Conservation (phyloP, 768 basidiomycete genomes). For the Leccinum aurantiacum region DNA sequence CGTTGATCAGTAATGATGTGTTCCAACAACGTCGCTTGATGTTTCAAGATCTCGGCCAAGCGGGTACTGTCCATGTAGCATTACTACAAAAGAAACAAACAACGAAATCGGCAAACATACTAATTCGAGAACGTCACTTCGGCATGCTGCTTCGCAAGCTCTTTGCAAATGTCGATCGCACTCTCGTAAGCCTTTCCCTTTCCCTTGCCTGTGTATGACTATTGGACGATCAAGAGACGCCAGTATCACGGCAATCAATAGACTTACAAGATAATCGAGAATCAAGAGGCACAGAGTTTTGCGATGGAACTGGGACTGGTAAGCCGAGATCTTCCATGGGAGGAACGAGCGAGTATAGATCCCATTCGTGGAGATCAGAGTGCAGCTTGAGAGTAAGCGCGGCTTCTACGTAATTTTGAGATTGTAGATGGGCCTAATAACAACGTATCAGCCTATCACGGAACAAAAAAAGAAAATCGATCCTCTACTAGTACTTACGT, state of each 20-base stretch:
- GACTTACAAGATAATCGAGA: slow-evolving; percentile 82
- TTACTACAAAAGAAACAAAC: not conserved
- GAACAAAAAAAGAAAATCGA: not conserved
- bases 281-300: slow-evolving; percentile 89
- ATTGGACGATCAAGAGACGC: slow-evolving; percentile 6
- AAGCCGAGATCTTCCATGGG: slow-evolving; percentile 89
- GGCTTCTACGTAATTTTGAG: slow-evolving; percentile 90
- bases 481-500: slow-evolving; percentile 47
- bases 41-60: too few relatives aligned
- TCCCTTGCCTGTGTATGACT: slow-evolving; percentile 42
- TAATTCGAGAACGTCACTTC: slow-evolving; percentile 84
- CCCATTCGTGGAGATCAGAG: slow-evolving; percentile 92
- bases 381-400: slow-evolving; percentile 92
- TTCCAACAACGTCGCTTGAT: slow-evolving; percentile 71
- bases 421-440: slow-evolving; percentile 81
- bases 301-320: slow-evolving; percentile 91
- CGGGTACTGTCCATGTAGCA: too few relatives aligned
- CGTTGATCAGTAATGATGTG: slow-evolving; percentile 82
- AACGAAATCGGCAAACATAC: slow-evolving; percentile 42
- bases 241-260: not conserved
- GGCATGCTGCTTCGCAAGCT: slow-evolving; percentile 84
- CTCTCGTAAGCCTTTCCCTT: slow-evolving; percentile 98
- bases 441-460: slow-evolving; percentile 14
- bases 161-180: slow-evolving; percentile 91
- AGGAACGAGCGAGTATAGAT: slow-evolving; percentile 72